Evolutionary conservation across 2,329 filamentous ascomycete genomes (phyloP).

Genomic region (Trichocomaceae sp.): DNA sequence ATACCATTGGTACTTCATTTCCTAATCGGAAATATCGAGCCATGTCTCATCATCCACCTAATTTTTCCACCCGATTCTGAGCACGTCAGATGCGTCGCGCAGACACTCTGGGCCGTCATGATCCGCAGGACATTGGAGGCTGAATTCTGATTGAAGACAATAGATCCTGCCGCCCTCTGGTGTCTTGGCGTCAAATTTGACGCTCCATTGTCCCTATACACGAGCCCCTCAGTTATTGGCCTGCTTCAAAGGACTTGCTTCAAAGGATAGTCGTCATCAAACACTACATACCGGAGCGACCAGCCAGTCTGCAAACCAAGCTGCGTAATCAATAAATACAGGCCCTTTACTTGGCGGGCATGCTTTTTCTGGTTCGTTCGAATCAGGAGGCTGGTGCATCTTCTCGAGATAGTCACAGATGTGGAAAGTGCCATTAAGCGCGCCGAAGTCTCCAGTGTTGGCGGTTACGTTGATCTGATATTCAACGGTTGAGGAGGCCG

Average conservation of each 20-base stretch:
- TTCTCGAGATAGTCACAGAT: constrained; percentile 6
- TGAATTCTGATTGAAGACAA: constrained; percentile 6
- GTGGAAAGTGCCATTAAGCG: constrained; percentile 5
- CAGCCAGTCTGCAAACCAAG: constrained; percentile 4
- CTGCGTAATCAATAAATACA: constrained; percentile 4
- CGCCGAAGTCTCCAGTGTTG: constrained; percentile 3
- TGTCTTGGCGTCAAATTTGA: constrained; percentile 5
- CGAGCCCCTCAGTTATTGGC: neutral
- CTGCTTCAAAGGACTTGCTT: neutral
- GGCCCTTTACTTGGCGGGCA: constrained; percentile 6
- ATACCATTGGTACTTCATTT: neutral
- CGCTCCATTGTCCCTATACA: constrained; percentile 2
- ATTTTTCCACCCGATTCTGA: constrained; percentile 3
- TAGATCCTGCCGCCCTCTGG: constrained; percentile 4
- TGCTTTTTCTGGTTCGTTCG: constrained; percentile 4
- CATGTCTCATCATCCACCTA: neutral
- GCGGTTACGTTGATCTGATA: constrained; percentile 4
- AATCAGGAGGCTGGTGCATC: constrained; percentile 6
- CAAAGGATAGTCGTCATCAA: neutral
- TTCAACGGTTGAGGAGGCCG: constrained; percentile 2
- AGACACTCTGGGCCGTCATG: constrained; percentile 4
- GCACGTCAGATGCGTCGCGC: constrained; percentile 3
- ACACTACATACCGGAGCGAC: constrained; percentile 5
- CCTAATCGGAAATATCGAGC: neutral
- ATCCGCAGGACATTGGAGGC: constrained; percentile 3